Evolutionary conservation across 495 filamentous ascomycete genomes (phyloP), one percentile per base, ranked within the genome.

Genomic region (Glarea lozoyensis): DNA sequence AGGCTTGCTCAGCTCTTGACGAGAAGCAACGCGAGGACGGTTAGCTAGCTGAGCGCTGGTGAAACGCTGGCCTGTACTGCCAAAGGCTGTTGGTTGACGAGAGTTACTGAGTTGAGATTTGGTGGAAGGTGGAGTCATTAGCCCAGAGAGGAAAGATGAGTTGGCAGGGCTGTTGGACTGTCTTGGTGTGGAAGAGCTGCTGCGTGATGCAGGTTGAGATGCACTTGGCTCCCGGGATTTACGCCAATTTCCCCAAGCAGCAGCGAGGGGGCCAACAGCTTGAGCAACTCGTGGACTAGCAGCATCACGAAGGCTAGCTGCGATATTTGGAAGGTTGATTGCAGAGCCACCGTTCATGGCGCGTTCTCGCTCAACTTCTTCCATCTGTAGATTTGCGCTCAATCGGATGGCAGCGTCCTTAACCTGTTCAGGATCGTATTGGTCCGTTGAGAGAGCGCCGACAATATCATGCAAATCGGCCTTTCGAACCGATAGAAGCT

Each of bases 341-440:
- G 70, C 66, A 4, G 67, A 70, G 6, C 65, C 69, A 4, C 82
- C 73, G 42, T 75, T 74, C 67, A 73, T 68, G 2, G 70, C 71
- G n/a, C 84, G 69, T 55, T 97, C 93, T 15, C 82, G 83, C 59
- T 94, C 92, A 56, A 94, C 87, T 60, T 86, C 85, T 55, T 97
- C 88, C 92, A 98, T 98, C 59, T 97, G 85, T 13, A 98, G 72
- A 53, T 92, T 96, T 15, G 93, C 84, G 55, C 86, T 88, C 43
- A 98, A 75, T 6, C 92, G 80, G 50, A 96, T 95, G 23, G 88
- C 87, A 9, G 88, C 86, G 58, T 97, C 88, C 47, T 81, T 82
- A 42, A 95, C 81, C 12, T 74, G 71, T 46, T 84, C 73, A 24
- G 73, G 70, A 64, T 96, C 79, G 58, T 83, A 88, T 27, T 70